phyloP scores from a whole-genome alignment of 2,329 filamentous ascomycete genomes.

The Nakataea oryzae region DNA sequence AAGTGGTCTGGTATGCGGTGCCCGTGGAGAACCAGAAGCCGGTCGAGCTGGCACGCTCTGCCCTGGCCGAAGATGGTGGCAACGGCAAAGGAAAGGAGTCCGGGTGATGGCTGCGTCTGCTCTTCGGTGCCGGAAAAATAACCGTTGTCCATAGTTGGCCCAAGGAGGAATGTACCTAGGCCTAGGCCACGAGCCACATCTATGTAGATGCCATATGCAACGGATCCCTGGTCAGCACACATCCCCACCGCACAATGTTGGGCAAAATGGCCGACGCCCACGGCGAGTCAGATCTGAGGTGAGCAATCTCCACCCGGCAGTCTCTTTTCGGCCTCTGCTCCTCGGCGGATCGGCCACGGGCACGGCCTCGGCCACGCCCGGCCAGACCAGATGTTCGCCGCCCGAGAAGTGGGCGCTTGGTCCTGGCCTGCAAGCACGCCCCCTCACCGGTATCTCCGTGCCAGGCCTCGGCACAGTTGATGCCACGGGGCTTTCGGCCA shows the following conservation, averaged over 20 bases:
- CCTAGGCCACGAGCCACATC: no score
- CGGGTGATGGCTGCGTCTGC: not conserved
- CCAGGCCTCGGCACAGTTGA: not conserved
- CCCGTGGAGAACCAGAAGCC: not conserved
- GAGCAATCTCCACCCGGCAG: not conserved
- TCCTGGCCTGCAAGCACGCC: no score
- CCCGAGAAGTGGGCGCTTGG: not conserved
- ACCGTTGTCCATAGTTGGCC: no score
- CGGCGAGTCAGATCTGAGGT: not conserved
- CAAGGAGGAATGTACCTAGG: no score
- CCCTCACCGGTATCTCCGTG: not conserved
- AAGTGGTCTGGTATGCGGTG: not conserved
- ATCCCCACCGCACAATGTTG: no score
- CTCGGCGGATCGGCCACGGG: no score
- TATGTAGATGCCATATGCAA: no score
- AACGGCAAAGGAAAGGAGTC: not conserved
- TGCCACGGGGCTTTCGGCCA: not conserved
- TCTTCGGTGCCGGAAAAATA: not conserved
- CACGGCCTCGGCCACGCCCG: no score
- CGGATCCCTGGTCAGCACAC: no score
- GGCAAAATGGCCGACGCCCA: not conserved
- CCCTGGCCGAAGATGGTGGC: not conserved
- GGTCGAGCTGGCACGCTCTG: not conserved
- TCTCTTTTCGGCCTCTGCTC: not conserved
- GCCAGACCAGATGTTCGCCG: not conserved